These are phyloP conservation scores for Coniosporium apollinis DNA, from an alignment of 495 filamentous ascomycete species.

Conservation along the genomic window DNA sequence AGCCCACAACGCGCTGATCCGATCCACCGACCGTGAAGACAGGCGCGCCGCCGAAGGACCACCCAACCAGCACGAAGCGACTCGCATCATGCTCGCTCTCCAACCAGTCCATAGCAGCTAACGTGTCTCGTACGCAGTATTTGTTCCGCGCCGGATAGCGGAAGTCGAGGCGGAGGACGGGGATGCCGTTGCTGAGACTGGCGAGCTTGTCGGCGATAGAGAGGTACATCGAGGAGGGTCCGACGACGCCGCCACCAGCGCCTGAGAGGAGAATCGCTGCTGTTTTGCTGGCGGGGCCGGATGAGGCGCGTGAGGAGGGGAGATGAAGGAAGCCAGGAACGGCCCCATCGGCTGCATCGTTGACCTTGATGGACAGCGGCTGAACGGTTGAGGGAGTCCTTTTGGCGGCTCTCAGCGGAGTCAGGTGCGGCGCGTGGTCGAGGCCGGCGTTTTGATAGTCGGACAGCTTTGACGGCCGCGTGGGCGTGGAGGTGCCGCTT, in stretches of 20 bases:
- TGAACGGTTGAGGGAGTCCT: constrained; percentile 1
- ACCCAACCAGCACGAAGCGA: constrained; percentile 29
- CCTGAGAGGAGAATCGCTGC: constrained; percentile 29
- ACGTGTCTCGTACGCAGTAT: constrained; percentile 23
- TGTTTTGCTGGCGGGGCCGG: constrained; percentile 2
- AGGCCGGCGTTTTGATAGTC: constrained; percentile 2
- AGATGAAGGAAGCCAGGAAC: constrained; percentile 8
- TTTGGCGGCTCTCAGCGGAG: neutral
- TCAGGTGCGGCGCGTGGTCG: constrained; percentile 1
- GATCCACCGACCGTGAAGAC: constrained; percentile 23
- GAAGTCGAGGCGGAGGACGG: constrained; percentile 28
- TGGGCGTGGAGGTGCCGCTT: neutral
- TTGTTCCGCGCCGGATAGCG: constrained; percentile 21
- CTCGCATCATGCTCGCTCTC: constrained; percentile 16
- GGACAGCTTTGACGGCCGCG: neutral
- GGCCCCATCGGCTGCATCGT: constrained; percentile 4
- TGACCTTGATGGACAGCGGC: constrained; percentile 5
- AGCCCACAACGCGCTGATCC: constrained; percentile 22
- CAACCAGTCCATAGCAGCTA: constrained; percentile 25
- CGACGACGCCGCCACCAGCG: constrained; percentile 29
- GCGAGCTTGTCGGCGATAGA: constrained; percentile 28
- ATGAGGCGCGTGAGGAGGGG: neutral
- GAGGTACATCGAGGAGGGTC: constrained; percentile 27
- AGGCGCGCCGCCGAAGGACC: constrained; percentile 29
- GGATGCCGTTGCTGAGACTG: constrained; percentile 21